Evolutionary conservation across 805 yeast species (phyloP).

Genomic region (Martiniozyma abietophila): DNA sequence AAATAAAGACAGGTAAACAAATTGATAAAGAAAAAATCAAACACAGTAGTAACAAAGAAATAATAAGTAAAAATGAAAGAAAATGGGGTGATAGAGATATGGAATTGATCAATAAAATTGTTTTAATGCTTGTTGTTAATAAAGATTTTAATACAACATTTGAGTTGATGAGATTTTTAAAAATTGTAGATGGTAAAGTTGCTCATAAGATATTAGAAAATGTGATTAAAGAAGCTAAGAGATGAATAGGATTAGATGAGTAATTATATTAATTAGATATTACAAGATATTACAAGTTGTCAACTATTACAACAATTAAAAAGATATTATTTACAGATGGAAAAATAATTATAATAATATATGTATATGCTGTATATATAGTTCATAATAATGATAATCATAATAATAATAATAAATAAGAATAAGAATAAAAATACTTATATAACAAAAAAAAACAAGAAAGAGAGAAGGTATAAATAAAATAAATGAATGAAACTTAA

Average conservation of each 20-base stretch:
- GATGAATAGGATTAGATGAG: background rate
- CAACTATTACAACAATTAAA: too few relatives aligned
- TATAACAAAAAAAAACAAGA: too few relatives aligned
- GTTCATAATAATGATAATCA: constrained; percentile 1
- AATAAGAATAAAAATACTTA: too few relatives aligned
- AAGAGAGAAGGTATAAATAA: constrained; percentile 25
- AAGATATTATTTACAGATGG: too few relatives aligned
- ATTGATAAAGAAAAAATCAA: constrained; percentile 5
- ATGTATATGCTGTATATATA: background rate
- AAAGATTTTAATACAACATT: constrained; percentile 46
- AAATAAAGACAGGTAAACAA: background rate
- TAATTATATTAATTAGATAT: too few relatives aligned
- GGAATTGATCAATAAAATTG: constrained; percentile 32
- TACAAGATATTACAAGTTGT: too few relatives aligned
- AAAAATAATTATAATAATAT: constrained; percentile 3
- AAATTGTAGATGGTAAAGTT: constrained; percentile 32
- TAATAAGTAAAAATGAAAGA: too few relatives aligned
- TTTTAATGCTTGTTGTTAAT: constrained; percentile 31
- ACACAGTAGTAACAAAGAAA: constrained; percentile 6
- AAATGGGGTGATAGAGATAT: too few relatives aligned
- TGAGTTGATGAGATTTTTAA: constrained; percentile 45
- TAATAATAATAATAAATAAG: constrained; percentile 4
- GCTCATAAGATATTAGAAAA: constrained; percentile 30
- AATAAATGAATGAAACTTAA: constrained; percentile 20
- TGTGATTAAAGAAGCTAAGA: constrained; percentile 11